These are phyloP conservation scores for Sphaerostilbella broomeana DNA, from an alignment of 2,329 filamentous ascomycete genomes.

Conservation along the genomic window DNA sequence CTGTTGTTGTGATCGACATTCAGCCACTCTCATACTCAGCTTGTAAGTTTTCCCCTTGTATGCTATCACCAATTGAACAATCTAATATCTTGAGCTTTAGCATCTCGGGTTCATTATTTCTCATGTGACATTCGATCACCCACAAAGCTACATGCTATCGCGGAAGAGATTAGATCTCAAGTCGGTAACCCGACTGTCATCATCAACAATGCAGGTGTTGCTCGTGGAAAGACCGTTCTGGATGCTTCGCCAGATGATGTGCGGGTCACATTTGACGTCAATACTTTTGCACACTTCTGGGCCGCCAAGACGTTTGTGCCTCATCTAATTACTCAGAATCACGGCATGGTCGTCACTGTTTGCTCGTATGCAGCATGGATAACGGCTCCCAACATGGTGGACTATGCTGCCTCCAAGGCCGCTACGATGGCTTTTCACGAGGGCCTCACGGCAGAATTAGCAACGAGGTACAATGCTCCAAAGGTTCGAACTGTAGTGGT, in stretches of 20 bases:
- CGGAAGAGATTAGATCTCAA: conserved; percentile 44
- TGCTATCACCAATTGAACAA: not conserved
- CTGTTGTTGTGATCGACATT: conserved; percentile 66
- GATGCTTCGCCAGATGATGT: conserved; percentile 50
- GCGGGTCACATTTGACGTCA: conserved; percentile 64
- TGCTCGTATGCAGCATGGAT: conserved; percentile 58
- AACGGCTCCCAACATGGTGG: conserved; percentile 55
- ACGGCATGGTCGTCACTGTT: conserved; percentile 68
- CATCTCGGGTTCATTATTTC: conserved; percentile 57
- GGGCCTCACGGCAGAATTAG: conserved; percentile 52
- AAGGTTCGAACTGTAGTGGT: conserved; percentile 61
- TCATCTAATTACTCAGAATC: conserved; percentile 53
- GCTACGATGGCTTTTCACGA: conserved; percentile 63
- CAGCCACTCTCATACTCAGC: conserved; percentile 51
- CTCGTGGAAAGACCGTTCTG: conserved; percentile 55
- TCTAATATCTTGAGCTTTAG: conserved; percentile 14
- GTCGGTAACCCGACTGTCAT: conserved; percentile 62
- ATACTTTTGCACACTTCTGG: conserved; percentile 61
- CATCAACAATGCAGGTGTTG: conserved; percentile 66
- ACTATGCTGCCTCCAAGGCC: conserved; percentile 62
- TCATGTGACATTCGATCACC: conserved; percentile 62
- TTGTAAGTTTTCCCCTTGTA: conserved; percentile 29
- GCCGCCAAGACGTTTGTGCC: conserved; percentile 63
- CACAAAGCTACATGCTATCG: conserved; percentile 44
- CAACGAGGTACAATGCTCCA: conserved; percentile 53